phyloP scores from a whole-genome alignment of 257 asterid species.

The Penstemon barbatus region DNA sequence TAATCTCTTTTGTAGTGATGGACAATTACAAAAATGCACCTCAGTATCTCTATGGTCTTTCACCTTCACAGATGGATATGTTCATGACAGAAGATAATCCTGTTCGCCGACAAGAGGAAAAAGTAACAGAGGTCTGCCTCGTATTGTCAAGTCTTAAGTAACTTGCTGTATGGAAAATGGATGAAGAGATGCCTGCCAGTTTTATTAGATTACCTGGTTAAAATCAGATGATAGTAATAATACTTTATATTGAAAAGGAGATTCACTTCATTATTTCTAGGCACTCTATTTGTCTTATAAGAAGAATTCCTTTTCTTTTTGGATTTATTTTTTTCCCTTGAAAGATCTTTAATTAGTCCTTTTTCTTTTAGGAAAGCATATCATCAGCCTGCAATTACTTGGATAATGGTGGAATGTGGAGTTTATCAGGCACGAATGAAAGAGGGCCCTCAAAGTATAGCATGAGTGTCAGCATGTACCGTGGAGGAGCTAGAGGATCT shows the following conservation, averaged over 20 bases:
- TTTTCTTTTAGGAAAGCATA: constrained; percentile 64
- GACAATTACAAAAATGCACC: constrained; percentile 79
- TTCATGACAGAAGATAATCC: constrained; percentile 92
- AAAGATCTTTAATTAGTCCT: constrained; percentile 13
- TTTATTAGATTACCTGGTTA: neutral
- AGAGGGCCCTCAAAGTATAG: constrained; percentile 67
- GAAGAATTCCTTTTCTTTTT: too few relatives aligned
- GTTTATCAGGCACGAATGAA: constrained; percentile 49
- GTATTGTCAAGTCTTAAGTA: neutral
- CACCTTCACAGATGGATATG: constrained; percentile 90
- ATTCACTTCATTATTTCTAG: neutral
- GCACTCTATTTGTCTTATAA: too few relatives aligned
- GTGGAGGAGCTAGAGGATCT: constrained; percentile 73
- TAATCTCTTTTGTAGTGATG: constrained; percentile 58
- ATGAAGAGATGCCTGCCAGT: neutral
- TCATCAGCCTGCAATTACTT: constrained; percentile 68
- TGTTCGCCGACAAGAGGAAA: constrained; percentile 60
- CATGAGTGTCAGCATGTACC: constrained; percentile 76
- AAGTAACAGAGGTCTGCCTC: constrained; percentile 66
- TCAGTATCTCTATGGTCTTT: constrained; percentile 79
- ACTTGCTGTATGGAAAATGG: neutral
- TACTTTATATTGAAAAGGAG: neutral
- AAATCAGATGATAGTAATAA: neutral
- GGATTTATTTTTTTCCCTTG: neutral
- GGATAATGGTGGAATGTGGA: constrained; percentile 77